Evolutionary conservation across 1,284 basidiomycete species (phyloP).

Genomic region (Pisolithus thermaeus): DNA sequence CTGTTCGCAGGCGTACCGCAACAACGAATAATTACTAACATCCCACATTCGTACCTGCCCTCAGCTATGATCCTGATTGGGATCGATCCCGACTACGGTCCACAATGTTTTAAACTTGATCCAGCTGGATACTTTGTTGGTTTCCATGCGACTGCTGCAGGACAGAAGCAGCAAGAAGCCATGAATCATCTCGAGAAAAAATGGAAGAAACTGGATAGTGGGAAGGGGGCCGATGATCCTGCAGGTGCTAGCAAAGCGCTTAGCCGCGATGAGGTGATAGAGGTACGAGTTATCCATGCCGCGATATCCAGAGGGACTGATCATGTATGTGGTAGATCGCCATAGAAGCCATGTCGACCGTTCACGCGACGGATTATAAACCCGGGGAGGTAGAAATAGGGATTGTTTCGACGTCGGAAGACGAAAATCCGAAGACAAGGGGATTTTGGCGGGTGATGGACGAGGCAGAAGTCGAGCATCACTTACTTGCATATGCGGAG

Average conservation of each 20-base stretch:
- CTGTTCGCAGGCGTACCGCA: background rate
- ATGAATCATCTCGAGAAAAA: constrained; percentile 99
- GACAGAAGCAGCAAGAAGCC: constrained; percentile 97
- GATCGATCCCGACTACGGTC: constrained; percentile 83
- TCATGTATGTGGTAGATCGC: constrained; percentile 60
- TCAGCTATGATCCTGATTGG: constrained; percentile 96
- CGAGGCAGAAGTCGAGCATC: constrained; percentile 79
- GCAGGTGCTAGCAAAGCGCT: constrained; percentile 62
- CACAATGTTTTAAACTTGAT: constrained; percentile 97
- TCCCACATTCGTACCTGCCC: too few species aligned
- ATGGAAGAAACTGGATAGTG: constrained; percentile 90
- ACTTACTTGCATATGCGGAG: constrained; percentile 88
- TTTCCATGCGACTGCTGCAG: constrained; percentile 94
- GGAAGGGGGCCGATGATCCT: constrained; percentile 70
- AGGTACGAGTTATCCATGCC: constrained; percentile 46
- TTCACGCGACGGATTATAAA: constrained; percentile 95
- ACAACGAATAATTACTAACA: too few species aligned
- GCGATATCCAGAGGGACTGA: background rate
- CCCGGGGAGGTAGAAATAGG: constrained; percentile 84
- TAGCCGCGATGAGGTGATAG: constrained; percentile 69
- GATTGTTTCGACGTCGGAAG: constrained; percentile 67
- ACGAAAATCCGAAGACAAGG: constrained; percentile 59
- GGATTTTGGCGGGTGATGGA: constrained; percentile 83
- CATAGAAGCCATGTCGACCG: constrained; percentile 89
- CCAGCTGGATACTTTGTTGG: constrained; percentile 99